Evolutionary conservation across 345 rosid genomes (phyloP), one percentile per base, ranked within the genome.

Genomic region (Angophora floribunda): DNA sequence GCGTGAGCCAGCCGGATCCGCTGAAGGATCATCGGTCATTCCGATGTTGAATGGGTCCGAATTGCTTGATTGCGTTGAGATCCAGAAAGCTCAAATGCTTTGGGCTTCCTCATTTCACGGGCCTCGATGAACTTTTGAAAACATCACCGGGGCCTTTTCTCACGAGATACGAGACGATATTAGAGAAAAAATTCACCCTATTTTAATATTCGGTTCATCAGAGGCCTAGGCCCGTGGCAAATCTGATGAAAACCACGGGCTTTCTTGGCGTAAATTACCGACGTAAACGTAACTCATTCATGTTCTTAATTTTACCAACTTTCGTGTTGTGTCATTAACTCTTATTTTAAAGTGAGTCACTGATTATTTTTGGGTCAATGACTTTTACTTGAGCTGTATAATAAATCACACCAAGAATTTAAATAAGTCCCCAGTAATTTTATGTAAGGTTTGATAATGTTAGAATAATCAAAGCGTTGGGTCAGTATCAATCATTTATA

Each of bases 391-490:
- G 53, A 61, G 17, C 6, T 1, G n/a, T 2, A 28, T 1, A 13
- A 63, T 28, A 28, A 28, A 61, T 53, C 9, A 28, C 6, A 7
- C 36, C 1, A 0, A 0, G 1, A 28, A 61, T 28, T 61, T 32
- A 61, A 13, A 6, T 28, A n/a, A 13, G 28, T 13, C 32, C 32
- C 17, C 3, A 1, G 14, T 61, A 61, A 61, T 13, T 28, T 61
- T 28, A 61, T 1, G 65, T 26, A 2, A 59, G 6, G 11, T 12
- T 5, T 28, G 16, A 32, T 63, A 28, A 28, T 63, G 28, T 63
- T 28, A 13, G 19, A n/a, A 14, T 5, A n/a, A 3, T 63, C 17
- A 3, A n/a, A 36, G 41, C 41, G 41, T 36, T 36, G 41, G 41
- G 2, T 63, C n/a, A 63, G 17, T 13, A 6, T 13, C 6, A 36